Base-by-base conservation (phyloP, 2,329 filamentous ascomycete species). In the Beauveria pseudobassiana region DNA sequence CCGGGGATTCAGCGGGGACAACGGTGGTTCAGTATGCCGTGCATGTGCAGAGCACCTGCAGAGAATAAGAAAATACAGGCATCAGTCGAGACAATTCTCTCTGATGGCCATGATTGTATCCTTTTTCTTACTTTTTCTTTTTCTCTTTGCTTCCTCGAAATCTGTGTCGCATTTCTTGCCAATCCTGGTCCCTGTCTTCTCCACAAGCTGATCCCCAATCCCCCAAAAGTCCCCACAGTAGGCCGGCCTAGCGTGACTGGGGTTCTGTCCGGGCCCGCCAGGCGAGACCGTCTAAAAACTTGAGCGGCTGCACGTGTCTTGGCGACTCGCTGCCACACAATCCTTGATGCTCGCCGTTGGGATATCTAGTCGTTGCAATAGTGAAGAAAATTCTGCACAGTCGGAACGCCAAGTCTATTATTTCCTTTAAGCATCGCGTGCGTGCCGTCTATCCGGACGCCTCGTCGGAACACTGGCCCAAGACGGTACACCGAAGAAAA, bases 361-460 rank as follows among this genome's bases (percentile, higher is more conserved):
- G 34, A 38, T 26, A n/a, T 26, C 8, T 16, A 48, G 14, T 26
- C 22, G 7, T 16, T 18, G 45, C 22, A 38, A 38, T 16, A 38
- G 34, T 38, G 5, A 18, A 26, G 42, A 43, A 42, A 20, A 20
- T 5, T 28, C 22, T 42, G 46, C 34, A 14, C 12, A 16, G 14
- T 6, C 12, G 14, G 14, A 38, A 38, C 34, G 34, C 55, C 55
- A 59, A 42, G 53, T 46, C 5, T 40, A 28, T 50, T 59, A 43
- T 59, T 59, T 50, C 45, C 48, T 52, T n/a, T 24, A 24, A 24
- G 7, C 24, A 30, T 58, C 22, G 45, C 55, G 4, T 16, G 20
- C 24, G 57, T 59, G 57, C 57, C 57, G 57, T 43, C 52, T 40
- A 45, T 52, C 57, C 57, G 57, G 48, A 49, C 48, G 48, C 46